phyloP scores from a whole-genome alignment of 2,329 filamentous ascomycete genomes.

The Fusarium continuum region DNA sequence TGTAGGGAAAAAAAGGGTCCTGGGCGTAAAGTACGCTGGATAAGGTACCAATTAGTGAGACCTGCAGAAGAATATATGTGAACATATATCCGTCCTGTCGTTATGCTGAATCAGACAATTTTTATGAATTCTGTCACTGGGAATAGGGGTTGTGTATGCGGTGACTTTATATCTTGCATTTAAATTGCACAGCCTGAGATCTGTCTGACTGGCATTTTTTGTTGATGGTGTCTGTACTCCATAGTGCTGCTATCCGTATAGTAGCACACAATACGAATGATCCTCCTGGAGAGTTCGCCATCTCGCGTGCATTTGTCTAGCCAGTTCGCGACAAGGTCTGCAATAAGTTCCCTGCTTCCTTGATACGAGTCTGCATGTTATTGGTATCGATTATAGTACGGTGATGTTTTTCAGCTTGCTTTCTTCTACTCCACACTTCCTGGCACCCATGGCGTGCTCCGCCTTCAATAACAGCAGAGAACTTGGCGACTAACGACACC shows the following conservation, averaged over 20 bases:
- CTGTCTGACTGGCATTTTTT: conserved; percentile 31
- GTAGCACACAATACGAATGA: conserved; percentile 8
- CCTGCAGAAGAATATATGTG: not conserved
- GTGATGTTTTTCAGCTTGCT: conserved; percentile 38
- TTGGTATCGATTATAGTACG: conserved; percentile 5
- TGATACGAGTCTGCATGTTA: not conserved
- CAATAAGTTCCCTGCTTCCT: conserved; percentile 7
- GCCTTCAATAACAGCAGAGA: conserved; percentile 18
- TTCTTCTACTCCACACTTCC: conserved; percentile 38
- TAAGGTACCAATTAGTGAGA: conserved; percentile 31
- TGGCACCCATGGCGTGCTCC: conserved; percentile 29
- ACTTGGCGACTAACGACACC: conserved; percentile 22
- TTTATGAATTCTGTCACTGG: not conserved
- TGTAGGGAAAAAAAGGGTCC: conserved; percentile 1
- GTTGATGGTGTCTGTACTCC: conserved; percentile 12
- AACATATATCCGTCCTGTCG: conserved; percentile 4
- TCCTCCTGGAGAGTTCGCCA: conserved; percentile 17
- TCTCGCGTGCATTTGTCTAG: conserved; percentile 17
- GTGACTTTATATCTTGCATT: conserved; percentile 42
- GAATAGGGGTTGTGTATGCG: conserved; percentile 32
- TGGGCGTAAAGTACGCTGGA: conserved; percentile 8
- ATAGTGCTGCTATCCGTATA: not conserved
- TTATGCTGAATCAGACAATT: not conserved
- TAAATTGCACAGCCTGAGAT: conserved; percentile 40
- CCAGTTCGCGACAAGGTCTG: conserved; percentile 17